phyloP scores from a whole-genome alignment of 2,329 filamentous ascomycete genomes.

The Cladosporium sp. region DNA sequence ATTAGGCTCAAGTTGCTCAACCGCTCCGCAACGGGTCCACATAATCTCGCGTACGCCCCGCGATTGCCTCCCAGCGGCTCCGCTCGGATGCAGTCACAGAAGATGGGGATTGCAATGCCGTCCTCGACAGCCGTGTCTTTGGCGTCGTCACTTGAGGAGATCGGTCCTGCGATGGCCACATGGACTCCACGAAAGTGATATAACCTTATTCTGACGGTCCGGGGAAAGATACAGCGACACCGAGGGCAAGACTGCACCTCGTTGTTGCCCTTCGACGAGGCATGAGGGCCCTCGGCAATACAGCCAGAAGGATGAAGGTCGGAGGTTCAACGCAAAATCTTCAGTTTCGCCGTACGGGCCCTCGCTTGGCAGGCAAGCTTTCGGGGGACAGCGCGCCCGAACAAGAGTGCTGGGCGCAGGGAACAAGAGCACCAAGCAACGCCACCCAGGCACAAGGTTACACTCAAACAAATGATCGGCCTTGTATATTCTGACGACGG shows the following conservation, averaged over 20 bases:
- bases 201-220: constrained; percentile 9
- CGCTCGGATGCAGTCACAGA: neutral
- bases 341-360: constrained; percentile 4
- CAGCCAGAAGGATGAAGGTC: neutral
- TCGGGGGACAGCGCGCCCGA: neutral
- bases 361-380: constrained; percentile 8
- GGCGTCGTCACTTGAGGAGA: constrained; percentile 6
- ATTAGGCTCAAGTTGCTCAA: constrained; percentile 14
- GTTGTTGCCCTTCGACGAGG: neutral
- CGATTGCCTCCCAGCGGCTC: neutral
- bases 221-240: constrained; percentile 15
- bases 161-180: constrained; percentile 11
- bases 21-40: constrained; percentile 13
- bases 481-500: neutral
- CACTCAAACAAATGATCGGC: constrained; percentile 13
- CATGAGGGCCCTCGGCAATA: neutral
- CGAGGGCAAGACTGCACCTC: neutral
- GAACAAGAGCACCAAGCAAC: constrained; percentile 17
- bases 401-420: constrained; percentile 2
- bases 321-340: constrained; percentile 10
- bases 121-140: constrained; percentile 20
- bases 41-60: constrained; percentile 16
- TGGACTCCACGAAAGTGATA: constrained; percentile 15
- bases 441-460: constrained; percentile 4
- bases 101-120: constrained; percentile 16